Conservation (phyloP, 2,329 filamentous ascomycete genomes). For the Aspergillus bombycis region DNA sequence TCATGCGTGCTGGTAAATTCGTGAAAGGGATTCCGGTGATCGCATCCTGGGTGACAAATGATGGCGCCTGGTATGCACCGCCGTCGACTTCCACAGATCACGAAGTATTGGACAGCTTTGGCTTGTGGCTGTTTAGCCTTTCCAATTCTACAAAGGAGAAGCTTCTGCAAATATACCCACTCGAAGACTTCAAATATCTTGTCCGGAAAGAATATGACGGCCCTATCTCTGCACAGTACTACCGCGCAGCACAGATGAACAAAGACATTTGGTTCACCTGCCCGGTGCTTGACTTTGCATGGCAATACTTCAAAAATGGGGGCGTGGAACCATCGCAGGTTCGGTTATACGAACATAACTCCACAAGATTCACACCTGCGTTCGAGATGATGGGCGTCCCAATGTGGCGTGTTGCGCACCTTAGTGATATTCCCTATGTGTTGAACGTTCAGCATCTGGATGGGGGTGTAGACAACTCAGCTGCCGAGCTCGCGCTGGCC, state of each 20-base stretch:
- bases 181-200: conserved; percentile 22
- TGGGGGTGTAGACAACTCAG: conserved; percentile 20
- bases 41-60: conserved; percentile 24
- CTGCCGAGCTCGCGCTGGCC: conserved; percentile 11
- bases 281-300: conserved; percentile 35
- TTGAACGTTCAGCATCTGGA: conserved; percentile 21
- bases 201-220: conserved; percentile 10
- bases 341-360: conserved; percentile 34
- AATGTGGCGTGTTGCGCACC: conserved; percentile 38
- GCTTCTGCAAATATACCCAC: conserved; percentile 23
- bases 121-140: conserved; percentile 18
- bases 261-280: conserved; percentile 39
- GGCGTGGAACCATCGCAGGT: conserved; percentile 17
- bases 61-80: conserved; percentile 23
- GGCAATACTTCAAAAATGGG: conserved; percentile 32
- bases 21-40: conserved; percentile 20
- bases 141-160: conserved; percentile 21
- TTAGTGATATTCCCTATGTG: conserved; percentile 40
- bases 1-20: conserved; percentile 29
- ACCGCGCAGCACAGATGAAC: conserved; percentile 38
- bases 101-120: conserved; percentile 22
- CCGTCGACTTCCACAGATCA: conserved; percentile 19
- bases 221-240: conserved; percentile 34
- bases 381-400: conserved; percentile 35
- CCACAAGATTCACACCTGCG: conserved; percentile 29